Conservation (phyloP, 208 protist species). For the Wallacemonas sp. region DNA sequence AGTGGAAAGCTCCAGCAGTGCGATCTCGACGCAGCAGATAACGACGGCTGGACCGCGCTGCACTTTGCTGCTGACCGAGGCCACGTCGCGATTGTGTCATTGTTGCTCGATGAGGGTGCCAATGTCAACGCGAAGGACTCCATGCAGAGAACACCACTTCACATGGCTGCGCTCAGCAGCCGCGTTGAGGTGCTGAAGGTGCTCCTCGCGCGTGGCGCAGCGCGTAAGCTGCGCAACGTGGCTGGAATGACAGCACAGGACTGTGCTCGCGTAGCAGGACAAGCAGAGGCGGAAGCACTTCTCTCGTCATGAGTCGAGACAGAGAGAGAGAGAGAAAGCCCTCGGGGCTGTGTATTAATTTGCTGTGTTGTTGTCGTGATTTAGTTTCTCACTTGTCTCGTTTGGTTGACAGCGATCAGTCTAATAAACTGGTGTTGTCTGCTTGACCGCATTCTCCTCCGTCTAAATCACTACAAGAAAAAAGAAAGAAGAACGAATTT, state of each 20-base stretch:
- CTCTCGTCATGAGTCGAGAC: constrained; percentile 23
- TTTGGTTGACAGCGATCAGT: too few relatives aligned
- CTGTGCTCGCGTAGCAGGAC: constrained; percentile 41
- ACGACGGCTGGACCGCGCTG: constrained; percentile 83
- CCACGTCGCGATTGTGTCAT: constrained; percentile 25
- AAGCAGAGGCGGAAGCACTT: constrained; percentile 33
- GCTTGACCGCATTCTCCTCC: too few relatives aligned
- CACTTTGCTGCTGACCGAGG: constrained; percentile 88
- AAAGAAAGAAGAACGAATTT: background rate
- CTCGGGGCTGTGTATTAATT: too few relatives aligned
- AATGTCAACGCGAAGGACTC: constrained; percentile 70
- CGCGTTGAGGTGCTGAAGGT: constrained; percentile 30
- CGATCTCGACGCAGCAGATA: constrained; percentile 65
- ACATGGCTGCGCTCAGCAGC: constrained; percentile 65
- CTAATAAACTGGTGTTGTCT: too few relatives aligned
- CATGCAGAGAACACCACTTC: constrained; percentile 70
- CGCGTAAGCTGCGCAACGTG: constrained; percentile 56
- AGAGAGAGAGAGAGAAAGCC: too few relatives aligned
- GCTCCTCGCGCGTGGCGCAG: constrained; percentile 53
- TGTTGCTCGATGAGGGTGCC: constrained; percentile 66
- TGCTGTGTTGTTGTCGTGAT: too few relatives aligned
- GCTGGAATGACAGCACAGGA: constrained; percentile 56
- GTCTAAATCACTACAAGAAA: background rate
- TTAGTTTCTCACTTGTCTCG: too few relatives aligned
- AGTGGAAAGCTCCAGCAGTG: constrained; percentile 30